These are phyloP conservation scores for Daucus carota DNA, from an alignment of 129 eudicot genomes.

Conservation along the genomic window DH1_v3.0 NC_030384.2:24161501-24162000, in stretches of 20 bases:
- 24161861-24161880: slow-evolving; percentile 56
- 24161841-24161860: slow-evolving; percentile 60
- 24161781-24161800: slow-evolving; percentile 56
- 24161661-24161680: slow-evolving; percentile 92
- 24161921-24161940: slow-evolving; percentile 75
- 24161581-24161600: slow-evolving; percentile 50
- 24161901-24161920: slow-evolving; percentile 68
- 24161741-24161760: slow-evolving; percentile 18
- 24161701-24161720: slow-evolving; percentile 46
- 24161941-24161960: slow-evolving; percentile 93
- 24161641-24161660: slow-evolving; percentile 68
- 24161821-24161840: slow-evolving; percentile 89
- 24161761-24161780: slow-evolving; percentile 82
- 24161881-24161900: slow-evolving; percentile 94
- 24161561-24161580: slow-evolving; percentile 42
- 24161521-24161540: slow-evolving; percentile 65
- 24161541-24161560: slow-evolving; percentile 50
- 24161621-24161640: slow-evolving; percentile 40
- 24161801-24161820: slow-evolving; percentile 55
- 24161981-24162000: slow-evolving; percentile 52
- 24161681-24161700: slow-evolving; percentile 52
- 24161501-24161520: slow-evolving; percentile 65
- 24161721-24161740: slow-evolving; percentile 2
- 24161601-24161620: slow-evolving; percentile 25
- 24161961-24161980: slow-evolving; percentile 45